Evolutionary conservation across 768 basidiomycete genomes (phyloP).

Genomic region (Trametes gibbosa): DNA sequence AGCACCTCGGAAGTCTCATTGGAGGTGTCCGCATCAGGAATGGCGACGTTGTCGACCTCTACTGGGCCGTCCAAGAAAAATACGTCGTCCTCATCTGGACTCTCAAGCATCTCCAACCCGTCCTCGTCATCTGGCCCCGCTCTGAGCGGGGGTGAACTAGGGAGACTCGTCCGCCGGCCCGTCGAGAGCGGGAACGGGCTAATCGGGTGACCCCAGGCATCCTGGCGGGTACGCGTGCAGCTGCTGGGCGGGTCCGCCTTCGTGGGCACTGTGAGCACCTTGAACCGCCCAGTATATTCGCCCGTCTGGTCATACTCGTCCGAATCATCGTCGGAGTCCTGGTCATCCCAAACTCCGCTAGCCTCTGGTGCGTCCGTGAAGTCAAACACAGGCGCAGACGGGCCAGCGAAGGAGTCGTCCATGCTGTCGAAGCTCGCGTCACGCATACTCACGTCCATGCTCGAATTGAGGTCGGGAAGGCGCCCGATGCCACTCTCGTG

Average conservation of each 20-base stretch:
- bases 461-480: conserved; percentile 20
- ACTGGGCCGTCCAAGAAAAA: conserved; percentile 12
- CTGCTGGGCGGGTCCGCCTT: conserved; percentile 67
- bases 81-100: conserved; percentile 15
- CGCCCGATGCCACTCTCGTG: conserved; percentile 2
- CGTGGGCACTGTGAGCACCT: conserved; percentile 51
- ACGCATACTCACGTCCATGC: conserved; percentile 15
- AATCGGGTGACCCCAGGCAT: conserved; percentile 66
- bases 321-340: conserved; percentile 22
- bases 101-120: neutral
- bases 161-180: conserved; percentile 2
- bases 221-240: conserved; percentile 45
- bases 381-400: conserved; percentile 23
- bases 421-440: conserved; percentile 14
- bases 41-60: neutral
- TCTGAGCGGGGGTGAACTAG: conserved; percentile 5
- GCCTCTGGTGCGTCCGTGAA: conserved; percentile 14
- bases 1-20: neutral
- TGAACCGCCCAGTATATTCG: conserved; percentile 69
- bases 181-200: conserved; percentile 54
- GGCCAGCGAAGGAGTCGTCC: conserved; percentile 10
- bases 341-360: conserved; percentile 22
- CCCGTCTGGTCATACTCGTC: conserved; percentile 42
- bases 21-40: neutral
- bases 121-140: conserved; percentile 17